Base-by-base conservation (phyloP, 2,329 filamentous ascomycete species). In the Fusarium euwallaceae region DNA sequence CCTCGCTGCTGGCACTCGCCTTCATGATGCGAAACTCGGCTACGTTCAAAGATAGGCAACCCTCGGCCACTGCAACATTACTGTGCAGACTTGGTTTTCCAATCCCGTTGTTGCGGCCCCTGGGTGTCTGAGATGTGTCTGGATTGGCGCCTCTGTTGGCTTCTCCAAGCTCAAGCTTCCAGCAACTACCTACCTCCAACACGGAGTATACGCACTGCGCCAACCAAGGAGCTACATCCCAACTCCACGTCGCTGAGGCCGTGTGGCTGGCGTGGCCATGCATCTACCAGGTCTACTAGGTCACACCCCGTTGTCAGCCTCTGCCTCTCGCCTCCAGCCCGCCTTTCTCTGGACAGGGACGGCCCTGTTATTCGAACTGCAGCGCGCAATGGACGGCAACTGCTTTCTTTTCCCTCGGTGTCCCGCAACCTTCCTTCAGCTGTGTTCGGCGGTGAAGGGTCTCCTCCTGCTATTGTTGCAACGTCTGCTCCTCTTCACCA, bases 231-330 rank as follows among this genome's bases (percentile, higher is more conserved):
- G 27, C 37, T 64, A 39, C 41, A 29, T 70, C 45, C 41, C 64
- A 48, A 55, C 27, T 69, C 41, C 34, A 66, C 37, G 59, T 59
- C 64, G 61, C 63, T 39, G 37, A 53, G 37, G 56, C 53, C 56
- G 43, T 67, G 63, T 70, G 67, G 61, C 71, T 63, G 65, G 56
- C 55, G 39, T 67, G 39, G 51, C 60, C 66, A 66, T 63, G 48
- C 56, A 64, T 55, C 39, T 64, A 48, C 58, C 56, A 64, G 61
- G 56, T 55, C 63, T 64, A 48, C 58, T 53, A 64, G 61, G 56
- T 55, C 63, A 59, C 64, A 61, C 69, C 22, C 59, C 66, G 66
- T 65, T 24, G 27, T 37, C 45, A 55, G 59, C 27, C 62, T 69
- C 45, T 29, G 14, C 53, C 64, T 64, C 41, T 68, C 41, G 56